A percentile compares a stretch with the other conserved stretches of the same genome.
These are phyloP conservation scores for Phytophthora quininea DNA, from an alignment of 352 stramenopile genomes.

Conservation along the genomic window DNA sequence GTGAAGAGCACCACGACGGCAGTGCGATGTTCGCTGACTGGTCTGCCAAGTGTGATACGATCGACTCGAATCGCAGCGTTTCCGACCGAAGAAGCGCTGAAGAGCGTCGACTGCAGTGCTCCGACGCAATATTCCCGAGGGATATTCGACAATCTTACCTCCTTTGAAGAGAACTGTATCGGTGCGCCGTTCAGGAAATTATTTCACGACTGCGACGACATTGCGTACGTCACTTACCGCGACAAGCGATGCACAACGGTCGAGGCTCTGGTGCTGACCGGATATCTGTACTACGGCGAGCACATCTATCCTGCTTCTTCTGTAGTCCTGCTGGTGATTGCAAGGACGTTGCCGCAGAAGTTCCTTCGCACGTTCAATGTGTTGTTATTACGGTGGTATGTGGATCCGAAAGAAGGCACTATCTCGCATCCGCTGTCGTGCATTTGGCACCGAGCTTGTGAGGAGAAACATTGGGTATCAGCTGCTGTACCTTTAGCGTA, in stretches of 20 bases:
- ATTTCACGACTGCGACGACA: slow-evolving; percentile 15
- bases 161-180: slow-evolving; percentile 22
- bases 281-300: slow-evolving; percentile 22
- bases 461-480: slow-evolving; percentile 7
- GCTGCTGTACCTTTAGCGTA: slow-evolving; percentile 2
- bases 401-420: slow-evolving; percentile 15
- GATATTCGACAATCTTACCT: slow-evolving; percentile 6
- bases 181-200: slow-evolving; percentile 11
- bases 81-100: not conserved
- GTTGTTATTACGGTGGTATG: slow-evolving; percentile 19
- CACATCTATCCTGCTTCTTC: slow-evolving; percentile 24
- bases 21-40: slow-evolving; percentile 3
- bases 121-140: not conserved
- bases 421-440: slow-evolving; percentile 6
- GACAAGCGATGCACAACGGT: slow-evolving; percentile 10
- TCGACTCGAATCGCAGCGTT: slow-evolving; percentile 3
- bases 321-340: slow-evolving; percentile 17
- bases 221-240: slow-evolving; percentile 16
- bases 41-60: not conserved
- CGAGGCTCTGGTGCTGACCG: slow-evolving; percentile 15
- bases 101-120: not conserved
- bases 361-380: slow-evolving; percentile 31
- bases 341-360: slow-evolving; percentile 12
- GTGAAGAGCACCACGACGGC: not conserved
- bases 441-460: slow-evolving; percentile 21